These are phyloP conservation scores for Phylloporus arenicola DNA, from an alignment of 768 basidiomycete species.

Conservation along the genomic window DNA sequence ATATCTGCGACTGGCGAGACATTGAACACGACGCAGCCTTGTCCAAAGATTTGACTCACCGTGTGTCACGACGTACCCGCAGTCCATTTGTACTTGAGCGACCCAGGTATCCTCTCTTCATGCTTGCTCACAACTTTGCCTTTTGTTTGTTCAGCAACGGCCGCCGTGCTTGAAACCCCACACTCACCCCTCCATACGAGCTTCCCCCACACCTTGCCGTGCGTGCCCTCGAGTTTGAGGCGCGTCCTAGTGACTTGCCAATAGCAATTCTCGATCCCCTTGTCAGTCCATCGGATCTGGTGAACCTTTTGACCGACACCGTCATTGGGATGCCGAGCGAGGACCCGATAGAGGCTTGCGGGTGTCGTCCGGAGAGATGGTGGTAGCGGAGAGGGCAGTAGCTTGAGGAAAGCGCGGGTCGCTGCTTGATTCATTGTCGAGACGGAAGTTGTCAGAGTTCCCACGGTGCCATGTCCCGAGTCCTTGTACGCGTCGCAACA, in stretches of 20 bases:
- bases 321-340: conserved; percentile 62
- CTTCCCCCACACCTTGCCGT: conserved; percentile 81
- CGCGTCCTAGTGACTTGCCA: conserved; percentile 71
- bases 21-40: not conserved
- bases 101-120: conserved; percentile 63
- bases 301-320: conserved; percentile 65
- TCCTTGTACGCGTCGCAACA: conserved; percentile 22
- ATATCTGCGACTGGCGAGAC: not conserved
- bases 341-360: conserved; percentile 66
- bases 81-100: conserved; percentile 71
- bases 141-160: conserved; percentile 25
- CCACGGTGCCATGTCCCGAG: not conserved
- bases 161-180: not conserved
- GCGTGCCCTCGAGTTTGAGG: conserved; percentile 67
- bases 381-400: conserved; percentile 55
- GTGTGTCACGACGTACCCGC: conserved; percentile 40
- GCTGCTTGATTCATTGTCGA: conserved; percentile 24
- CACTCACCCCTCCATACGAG: conserved; percentile 73
- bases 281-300: conserved; percentile 69
- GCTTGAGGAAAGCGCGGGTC: conserved; percentile 40
- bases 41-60: conserved; percentile 1
- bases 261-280: conserved; percentile 61
- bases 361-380: conserved; percentile 53
- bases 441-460: not conserved
- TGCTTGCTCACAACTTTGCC: conserved; percentile 55